These are phyloP conservation scores for Leccinum pachyderme DNA, from an alignment of 1,284 basidiomycete species.

Conservation along the genomic window DNA sequence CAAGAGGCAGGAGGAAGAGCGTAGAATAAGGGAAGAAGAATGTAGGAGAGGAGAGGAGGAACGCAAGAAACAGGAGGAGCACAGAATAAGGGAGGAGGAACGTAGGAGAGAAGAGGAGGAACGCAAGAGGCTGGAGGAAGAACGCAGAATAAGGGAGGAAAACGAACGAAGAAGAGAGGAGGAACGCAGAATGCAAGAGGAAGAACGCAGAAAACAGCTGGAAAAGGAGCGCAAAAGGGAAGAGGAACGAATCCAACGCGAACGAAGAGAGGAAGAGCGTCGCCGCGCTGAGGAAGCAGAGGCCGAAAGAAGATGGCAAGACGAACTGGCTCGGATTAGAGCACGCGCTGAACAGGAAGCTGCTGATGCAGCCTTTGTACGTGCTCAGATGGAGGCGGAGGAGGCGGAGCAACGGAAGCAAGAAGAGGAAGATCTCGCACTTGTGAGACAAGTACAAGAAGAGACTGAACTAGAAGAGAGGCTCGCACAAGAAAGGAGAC, in stretches of 20 bases:
- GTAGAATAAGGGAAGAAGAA: conserved; percentile 1
- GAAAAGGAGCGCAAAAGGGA: conserved; percentile 18
- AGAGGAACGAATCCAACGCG: conserved; percentile 15
- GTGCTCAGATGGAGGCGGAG: conserved; percentile 34
- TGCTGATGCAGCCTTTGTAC: conserved; percentile 34
- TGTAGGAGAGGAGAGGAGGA: conserved; percentile 1
- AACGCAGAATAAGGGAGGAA: conserved; percentile 1
- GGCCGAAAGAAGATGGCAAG: conserved; percentile 33
- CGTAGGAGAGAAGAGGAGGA: conserved; percentile 8
- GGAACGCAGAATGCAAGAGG: conserved; percentile 9
- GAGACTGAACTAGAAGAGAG: conserved; percentile 30
- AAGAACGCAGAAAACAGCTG: conserved; percentile 21
- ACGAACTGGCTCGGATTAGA: conserved; percentile 31
- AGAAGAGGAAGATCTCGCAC: conserved; percentile 32
- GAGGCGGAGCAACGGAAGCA: conserved; percentile 30
- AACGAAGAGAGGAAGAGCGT: conserved; percentile 23
- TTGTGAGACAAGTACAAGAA: conserved; percentile 31
- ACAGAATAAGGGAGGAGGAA: too few relatives aligned
- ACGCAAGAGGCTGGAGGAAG: conserved; percentile 5
- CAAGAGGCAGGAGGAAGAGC: conserved; percentile 7
- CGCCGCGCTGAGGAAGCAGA: conserved; percentile 25
- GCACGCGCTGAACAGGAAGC: conserved; percentile 34
- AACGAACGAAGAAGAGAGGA: conserved; percentile 3
- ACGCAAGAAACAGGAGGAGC: too few relatives aligned
- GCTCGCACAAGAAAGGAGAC: conserved; percentile 20